Evolutionary conservation across 2,329 filamentous ascomycete species (phyloP).

Genomic region (Fusarium sp.): DNA sequence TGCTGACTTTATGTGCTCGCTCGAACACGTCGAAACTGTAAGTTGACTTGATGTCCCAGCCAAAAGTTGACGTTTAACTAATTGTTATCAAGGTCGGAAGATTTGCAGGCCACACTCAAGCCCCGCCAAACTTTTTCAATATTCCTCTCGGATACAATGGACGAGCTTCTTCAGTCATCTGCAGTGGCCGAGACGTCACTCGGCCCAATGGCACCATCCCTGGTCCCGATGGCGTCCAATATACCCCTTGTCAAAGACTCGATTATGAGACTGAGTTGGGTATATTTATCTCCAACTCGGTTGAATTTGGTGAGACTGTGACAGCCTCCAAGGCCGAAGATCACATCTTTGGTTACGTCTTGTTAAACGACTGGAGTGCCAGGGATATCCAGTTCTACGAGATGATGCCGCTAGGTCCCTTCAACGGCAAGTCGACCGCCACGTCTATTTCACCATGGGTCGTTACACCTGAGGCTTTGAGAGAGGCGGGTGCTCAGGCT

Average conservation of each 20-base stretch:
- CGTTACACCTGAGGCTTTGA: constrained; percentile 65
- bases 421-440: constrained; percentile 70
- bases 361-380: constrained; percentile 73
- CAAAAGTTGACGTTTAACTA: constrained; percentile 53
- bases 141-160: constrained; percentile 85
- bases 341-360: constrained; percentile 74
- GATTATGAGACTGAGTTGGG: constrained; percentile 84
- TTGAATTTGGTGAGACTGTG: constrained; percentile 73
- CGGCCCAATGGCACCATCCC: constrained; percentile 76
- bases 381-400: constrained; percentile 71
- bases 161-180: constrained; percentile 77
- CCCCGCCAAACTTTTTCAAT: constrained; percentile 77
- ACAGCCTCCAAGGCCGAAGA: constrained; percentile 73
- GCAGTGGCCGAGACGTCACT: constrained; percentile 76
- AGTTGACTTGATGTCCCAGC: constrained; percentile 78
- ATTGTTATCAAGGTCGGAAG: too few relatives aligned
- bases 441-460: constrained; percentile 72
- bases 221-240: constrained; percentile 62
- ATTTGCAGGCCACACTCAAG: constrained; percentile 65
- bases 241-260: constrained; percentile 67
- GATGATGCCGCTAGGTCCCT: constrained; percentile 70
- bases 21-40: constrained; percentile 77
- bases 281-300: constrained; percentile 75
- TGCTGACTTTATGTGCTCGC: constrained; percentile 84
- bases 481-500: too few relatives aligned